Base-by-base conservation (phyloP, 1,139 yeast genomes). In the Hemisphaericaspora xylanilytica region DNA sequence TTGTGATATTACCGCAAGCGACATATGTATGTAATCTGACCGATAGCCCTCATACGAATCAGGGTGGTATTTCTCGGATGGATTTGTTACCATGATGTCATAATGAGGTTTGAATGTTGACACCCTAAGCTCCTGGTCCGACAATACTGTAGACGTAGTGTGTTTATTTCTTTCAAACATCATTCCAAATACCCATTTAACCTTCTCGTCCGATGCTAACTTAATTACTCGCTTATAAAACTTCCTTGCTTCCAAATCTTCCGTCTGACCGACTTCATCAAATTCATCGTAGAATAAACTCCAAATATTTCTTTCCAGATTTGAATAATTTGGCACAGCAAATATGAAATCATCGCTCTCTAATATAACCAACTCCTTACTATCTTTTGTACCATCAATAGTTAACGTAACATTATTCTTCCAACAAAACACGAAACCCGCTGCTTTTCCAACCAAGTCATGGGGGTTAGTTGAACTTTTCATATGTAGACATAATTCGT, bases 381-480 rank as follows among this genome's bases (percentile, higher is more conserved):
- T 81, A 44, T 80, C 71, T 22, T 76, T 81, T 15, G 77, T 67
- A 15, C 78, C 79, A 58, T 88, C 88, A 37, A 88, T 69, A 5
- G 64, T 55, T 39, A 88, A 67, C 2, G 56, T 53, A 3, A 86
- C 89, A 50, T 82, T 70, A 35, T 84, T 77, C 47, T 78, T 76
- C 82, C 96, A 90, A 24, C 82, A 78, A 50, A 89, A 76, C 1
- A 84, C 80, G 57, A 88, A 85, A 0, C 98, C 98, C 2, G 96
- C 76, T 36, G 81, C 73, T 10, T 69, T 66, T 1, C 88, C 90
- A 5, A 80, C 70, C 31, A 90, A 59, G 17, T 73, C 72, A 53
- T 90, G 87, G 0, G 98, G 98, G 49, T 80, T 77, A 39, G 78
- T 70, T 0, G 94, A 79, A 12, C 95, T 88, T 49, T 76, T 77